These are phyloP conservation scores for Exserohilum rostratum DNA, from an alignment of 2,329 filamentous ascomycete species.

Conservation along the genomic window DNA sequence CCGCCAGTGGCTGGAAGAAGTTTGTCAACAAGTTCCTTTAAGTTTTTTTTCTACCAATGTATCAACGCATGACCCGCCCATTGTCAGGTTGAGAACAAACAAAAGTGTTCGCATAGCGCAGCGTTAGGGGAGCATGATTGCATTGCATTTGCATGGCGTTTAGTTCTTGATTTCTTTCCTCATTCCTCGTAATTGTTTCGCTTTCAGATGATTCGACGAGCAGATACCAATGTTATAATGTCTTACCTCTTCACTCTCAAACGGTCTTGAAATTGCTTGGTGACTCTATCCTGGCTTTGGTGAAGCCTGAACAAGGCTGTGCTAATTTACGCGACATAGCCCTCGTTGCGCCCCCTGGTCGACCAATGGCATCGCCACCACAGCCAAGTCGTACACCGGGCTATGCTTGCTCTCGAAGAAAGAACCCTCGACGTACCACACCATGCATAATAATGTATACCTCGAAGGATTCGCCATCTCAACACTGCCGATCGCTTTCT, in stretches of 20 bases:
- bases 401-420: not conserved
- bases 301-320: not conserved
- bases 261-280: not conserved
- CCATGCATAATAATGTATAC: no score
- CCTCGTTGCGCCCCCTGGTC: no score
- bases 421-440: not conserved
- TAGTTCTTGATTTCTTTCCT: conserved; percentile 10
- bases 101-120: conserved; percentile 26
- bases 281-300: no score
- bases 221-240: conserved; percentile 26
- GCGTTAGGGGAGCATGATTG: conserved; percentile 20
- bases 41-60: no score
- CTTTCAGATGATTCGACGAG: conserved; percentile 5
- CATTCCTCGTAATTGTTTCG: no score
- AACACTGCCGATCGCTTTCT: no score
- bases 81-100: conserved; percentile 1
- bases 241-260: conserved; percentile 1
- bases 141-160: conserved; percentile 31
- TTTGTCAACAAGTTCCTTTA: conserved; percentile 33
- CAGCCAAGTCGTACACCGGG: not conserved
- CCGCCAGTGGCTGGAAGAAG: conserved; percentile 42
- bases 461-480: no score
- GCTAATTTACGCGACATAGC: no score
- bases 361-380: no score
- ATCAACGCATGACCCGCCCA: not conserved